Evolutionary conservation across 805 yeast genomes (phyloP), one percentile per base, ranked within the genome.

Genomic region (Zygoascus biomembranicola): DNA sequence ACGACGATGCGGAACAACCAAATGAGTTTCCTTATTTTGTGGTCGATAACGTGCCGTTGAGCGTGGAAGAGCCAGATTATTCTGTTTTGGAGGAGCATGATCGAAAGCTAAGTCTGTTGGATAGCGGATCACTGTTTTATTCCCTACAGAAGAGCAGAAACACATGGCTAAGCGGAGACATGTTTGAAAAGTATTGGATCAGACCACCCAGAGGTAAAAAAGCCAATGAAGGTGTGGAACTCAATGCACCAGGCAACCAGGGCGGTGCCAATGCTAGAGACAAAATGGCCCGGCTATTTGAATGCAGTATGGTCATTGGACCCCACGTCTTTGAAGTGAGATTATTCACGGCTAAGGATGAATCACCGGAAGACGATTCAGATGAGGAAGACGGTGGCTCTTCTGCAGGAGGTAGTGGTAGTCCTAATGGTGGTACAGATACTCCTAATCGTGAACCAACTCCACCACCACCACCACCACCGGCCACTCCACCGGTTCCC

Each of bases 231-330:
- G 42, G 20, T n/a, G 18, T 73, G 53, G 32, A 46, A 16, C 49
- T 46, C 19, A 31, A 46, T 28, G 49, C 49, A 13, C 32, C 32
- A 11, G 49, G 49, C 11, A 46, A 46, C 11, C 23, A n/a, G 10
- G 68, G 70, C 43, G 77, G 70, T 61, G 69, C 65, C n/a, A 80
- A 79, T 63, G 84, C 87, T 4, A 73, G 95, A 61, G 97, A 92
- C 58, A 82, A 82, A 53, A 90, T 90, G 96, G 84, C 89, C 55
- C 90, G 89, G 65, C 71, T 94, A 53, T 81, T 92, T 60, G 97
- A 90, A 60, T 81, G 90, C 56, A 70, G 73, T 1, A 69, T 90
- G 69, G 73, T 75, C 10, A 75, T 85, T 20, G 98, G 97, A 0
- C 96, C 97, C 0, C 99, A 92, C 68, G 68, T 73, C 0, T 88